These are phyloP conservation scores for Pseudogymnoascus sp. DNA, from an alignment of 2,329 filamentous ascomycete genomes.

Conservation along the genomic window DNA sequence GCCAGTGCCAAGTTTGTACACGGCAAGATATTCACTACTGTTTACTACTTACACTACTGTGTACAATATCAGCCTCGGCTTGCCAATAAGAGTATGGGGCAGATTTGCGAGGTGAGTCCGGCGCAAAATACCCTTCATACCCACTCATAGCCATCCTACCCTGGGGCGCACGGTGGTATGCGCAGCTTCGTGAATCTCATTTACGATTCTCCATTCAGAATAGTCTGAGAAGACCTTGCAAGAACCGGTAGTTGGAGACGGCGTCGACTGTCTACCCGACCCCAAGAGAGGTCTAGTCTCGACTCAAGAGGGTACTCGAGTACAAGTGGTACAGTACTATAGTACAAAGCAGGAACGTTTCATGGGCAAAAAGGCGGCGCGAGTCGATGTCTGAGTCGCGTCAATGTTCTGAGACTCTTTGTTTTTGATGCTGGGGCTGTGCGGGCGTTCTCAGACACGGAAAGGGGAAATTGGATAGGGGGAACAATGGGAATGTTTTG, in stretches of 20 bases:
- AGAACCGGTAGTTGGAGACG: conserved; percentile 8
- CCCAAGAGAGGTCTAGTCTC: background rate
- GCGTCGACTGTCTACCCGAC: background rate
- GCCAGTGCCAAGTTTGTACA: background rate
- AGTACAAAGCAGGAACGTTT: conserved; percentile 5
- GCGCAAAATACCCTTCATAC: background rate
- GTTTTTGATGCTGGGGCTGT: background rate
- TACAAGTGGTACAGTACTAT: background rate
- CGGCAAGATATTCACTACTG: conserved; percentile 6
- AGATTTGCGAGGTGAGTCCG: background rate
- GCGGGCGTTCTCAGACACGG: background rate
- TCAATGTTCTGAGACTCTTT: background rate
- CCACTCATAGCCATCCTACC: background rate
- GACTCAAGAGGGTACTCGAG: background rate
- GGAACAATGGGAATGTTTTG: conserved; percentile 3
- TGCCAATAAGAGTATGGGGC: conserved; percentile 8
- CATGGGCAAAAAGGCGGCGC: background rate
- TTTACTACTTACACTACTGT: background rate
- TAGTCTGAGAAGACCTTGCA: conserved; percentile 4
- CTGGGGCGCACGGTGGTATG: conserved; percentile 3
- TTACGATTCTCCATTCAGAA: conserved; percentile 3
- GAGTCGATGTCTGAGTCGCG: conserved; percentile 4
- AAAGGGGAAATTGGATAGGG: conserved; percentile 9
- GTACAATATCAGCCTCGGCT: background rate
- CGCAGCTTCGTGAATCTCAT: conserved; percentile 6